Evolutionary conservation across 495 filamentous ascomycete genomes (phyloP).

Genomic region (Parmelia sp.): DNA sequence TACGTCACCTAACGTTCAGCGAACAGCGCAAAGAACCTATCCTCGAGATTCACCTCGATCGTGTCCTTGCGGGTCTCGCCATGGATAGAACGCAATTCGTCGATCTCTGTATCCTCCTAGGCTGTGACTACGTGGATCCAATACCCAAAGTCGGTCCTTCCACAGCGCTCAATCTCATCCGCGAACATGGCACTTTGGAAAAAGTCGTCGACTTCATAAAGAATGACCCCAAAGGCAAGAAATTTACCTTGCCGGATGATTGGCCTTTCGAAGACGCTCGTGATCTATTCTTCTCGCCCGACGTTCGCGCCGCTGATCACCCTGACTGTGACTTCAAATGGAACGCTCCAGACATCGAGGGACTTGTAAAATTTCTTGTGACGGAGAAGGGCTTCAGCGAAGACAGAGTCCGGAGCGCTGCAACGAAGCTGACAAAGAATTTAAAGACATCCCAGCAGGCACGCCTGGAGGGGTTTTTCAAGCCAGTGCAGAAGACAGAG

Average conservation of each 20-base stretch:
- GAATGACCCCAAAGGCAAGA: slow-evolving; percentile 60
- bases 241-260: slow-evolving; percentile 78
- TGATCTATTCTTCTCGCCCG: slow-evolving; percentile 81
- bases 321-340: slow-evolving; percentile 94
- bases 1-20: slow-evolving; percentile 91
- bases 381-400: slow-evolving; percentile 95
- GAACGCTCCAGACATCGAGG: slow-evolving; percentile 87
- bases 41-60: slow-evolving; percentile 83
- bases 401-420: slow-evolving; percentile 76
- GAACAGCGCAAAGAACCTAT: slow-evolving; percentile 97
- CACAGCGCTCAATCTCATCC: slow-evolving; percentile 88
- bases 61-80: slow-evolving; percentile 71
- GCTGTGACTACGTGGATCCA: slow-evolving; percentile 95
- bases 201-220: slow-evolving; percentile 74
- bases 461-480: slow-evolving; percentile 96
- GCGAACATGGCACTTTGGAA: slow-evolving; percentile 80
- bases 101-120: slow-evolving; percentile 94
- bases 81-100: slow-evolving; percentile 91
- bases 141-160: slow-evolving; percentile 88
- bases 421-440: slow-evolving; percentile 72
- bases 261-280: slow-evolving; percentile 93
- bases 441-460: slow-evolving; percentile 84
- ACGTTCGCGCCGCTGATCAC: slow-evolving; percentile 78
- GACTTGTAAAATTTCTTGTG: slow-evolving; percentile 80
- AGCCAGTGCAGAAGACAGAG: slow-evolving; percentile 80